Percentiles rank a stretch among this genome's conserved stretches.
These are phyloP conservation scores for Euphrasia confusa DNA, from an alignment of 257 asterid genomes.

Conservation along the genomic window DNA sequence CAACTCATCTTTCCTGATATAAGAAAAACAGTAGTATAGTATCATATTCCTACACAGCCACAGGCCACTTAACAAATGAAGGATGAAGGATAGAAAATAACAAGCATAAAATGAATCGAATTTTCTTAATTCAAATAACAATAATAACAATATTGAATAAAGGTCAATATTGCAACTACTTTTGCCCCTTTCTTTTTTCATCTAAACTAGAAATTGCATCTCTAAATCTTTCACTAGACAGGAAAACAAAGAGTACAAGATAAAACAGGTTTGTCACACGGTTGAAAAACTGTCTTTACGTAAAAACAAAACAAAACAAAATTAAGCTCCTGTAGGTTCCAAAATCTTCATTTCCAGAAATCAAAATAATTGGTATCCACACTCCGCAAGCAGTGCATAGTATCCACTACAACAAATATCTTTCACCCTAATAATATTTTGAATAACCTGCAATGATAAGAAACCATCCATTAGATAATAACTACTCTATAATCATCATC, in stretches of 20 bases:
- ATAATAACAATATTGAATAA: no score
- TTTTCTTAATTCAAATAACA: no score
- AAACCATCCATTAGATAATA: not conserved
- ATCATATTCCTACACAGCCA: no score
- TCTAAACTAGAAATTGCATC: not conserved
- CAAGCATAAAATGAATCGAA: no score
- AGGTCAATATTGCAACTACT: not conserved
- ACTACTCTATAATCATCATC: not conserved
- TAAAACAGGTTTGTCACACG: not conserved
- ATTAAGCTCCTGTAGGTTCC: not conserved
- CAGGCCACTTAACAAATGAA: no score
- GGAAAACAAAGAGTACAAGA: not conserved
- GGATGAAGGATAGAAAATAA: no score
- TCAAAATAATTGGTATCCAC: not conserved
- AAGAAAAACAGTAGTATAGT: no score
- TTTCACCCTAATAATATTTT: not conserved
- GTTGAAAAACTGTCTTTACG: not conserved
- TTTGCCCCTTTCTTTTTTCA: not conserved
- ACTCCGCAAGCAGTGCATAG: not conserved
- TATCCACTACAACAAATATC: not conserved
- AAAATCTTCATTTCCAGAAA: not conserved
- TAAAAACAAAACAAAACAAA: not conserved
- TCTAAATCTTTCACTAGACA: not conserved
- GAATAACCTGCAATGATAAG: slow-evolving; percentile 6
- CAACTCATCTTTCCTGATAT: no score